Conservation (phyloP, 2,329 filamentous ascomycete genomes). For the Pseudovirgaria hyperparasitica region DNA sequence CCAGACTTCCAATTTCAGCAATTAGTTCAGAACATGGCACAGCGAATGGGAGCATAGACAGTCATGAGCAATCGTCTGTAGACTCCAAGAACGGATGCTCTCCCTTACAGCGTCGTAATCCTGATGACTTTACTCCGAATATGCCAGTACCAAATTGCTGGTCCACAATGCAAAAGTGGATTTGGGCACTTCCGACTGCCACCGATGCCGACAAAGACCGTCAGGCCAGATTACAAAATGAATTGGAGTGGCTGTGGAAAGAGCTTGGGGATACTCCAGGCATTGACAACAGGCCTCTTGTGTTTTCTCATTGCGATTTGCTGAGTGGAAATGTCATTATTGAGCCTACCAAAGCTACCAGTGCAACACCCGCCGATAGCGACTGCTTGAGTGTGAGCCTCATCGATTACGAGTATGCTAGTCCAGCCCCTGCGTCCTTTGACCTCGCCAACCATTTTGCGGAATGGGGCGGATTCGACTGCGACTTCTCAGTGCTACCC, state of each 20-base stretch:
- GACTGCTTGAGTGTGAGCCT: conserved; percentile 50
- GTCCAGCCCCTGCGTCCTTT: conserved; percentile 86
- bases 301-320: conserved; percentile 92
- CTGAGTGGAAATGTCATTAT: conserved; percentile 95
- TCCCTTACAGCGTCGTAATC: background rate
- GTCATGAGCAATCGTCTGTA: too few relatives aligned
- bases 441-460: conserved; percentile 97
- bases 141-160: conserved; percentile 78
- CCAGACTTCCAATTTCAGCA: conserved; percentile 45
- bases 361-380: too few relatives aligned
- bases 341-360: conserved; percentile 36
- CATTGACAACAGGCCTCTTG: conserved; percentile 61
- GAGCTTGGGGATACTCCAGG: conserved; percentile 67
- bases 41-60: background rate
- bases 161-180: conserved; percentile 96
- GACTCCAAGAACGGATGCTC: conserved; percentile 4
- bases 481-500: conserved; percentile 75
- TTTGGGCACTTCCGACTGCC: conserved; percentile 63
- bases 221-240: conserved; percentile 56
- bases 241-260: conserved; percentile 56
- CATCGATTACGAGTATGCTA: conserved; percentile 98
- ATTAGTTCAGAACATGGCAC: conserved; percentile 24
- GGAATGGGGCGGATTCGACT: conserved; percentile 96
- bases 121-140: conserved; percentile 39
- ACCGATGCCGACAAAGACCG: conserved; percentile 58